These are phyloP conservation scores for Phytophthora crassamura DNA, from an alignment of 352 stramenopile species.

Conservation along the genomic window DNA sequence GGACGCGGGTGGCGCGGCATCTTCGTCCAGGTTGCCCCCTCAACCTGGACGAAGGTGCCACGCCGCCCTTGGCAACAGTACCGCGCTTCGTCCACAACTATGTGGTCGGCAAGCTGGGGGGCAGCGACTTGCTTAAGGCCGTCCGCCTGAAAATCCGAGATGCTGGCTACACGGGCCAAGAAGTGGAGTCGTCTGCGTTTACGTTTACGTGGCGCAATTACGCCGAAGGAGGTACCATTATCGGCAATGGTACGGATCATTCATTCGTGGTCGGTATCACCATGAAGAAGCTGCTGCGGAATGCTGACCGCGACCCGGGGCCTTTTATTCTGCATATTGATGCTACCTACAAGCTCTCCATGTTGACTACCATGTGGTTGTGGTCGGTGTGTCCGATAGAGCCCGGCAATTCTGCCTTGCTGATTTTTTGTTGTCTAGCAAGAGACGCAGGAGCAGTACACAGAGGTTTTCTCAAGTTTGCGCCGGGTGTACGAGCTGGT, in stretches of 20 bases:
- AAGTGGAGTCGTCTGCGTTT: not conserved
- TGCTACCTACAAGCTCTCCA: constrained; percentile 29
- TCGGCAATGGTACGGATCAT: constrained; percentile 6
- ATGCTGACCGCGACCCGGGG: not conserved
- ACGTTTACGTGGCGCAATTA: constrained; percentile 4
- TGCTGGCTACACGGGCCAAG: too few species aligned
- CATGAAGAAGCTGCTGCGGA: not conserved
- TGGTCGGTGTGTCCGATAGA: constrained; percentile 24
- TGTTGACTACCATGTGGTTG: constrained; percentile 8
- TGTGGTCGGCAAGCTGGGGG: too few species aligned
- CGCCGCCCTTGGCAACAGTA: too few species aligned
- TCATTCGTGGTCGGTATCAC: constrained; percentile 5
- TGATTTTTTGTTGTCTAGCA: constrained; percentile 12
- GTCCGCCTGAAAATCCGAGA: too few species aligned
- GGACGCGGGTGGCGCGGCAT: too few species aligned
- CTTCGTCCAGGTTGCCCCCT: too few species aligned
- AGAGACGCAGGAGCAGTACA: not conserved
- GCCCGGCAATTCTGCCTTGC: constrained; percentile 20
- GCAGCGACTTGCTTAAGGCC: too few species aligned
- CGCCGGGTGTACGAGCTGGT: too few species aligned
- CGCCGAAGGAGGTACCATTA: not conserved
- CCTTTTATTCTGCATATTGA: constrained; percentile 19
- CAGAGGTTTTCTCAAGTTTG: not conserved
- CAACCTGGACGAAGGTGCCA: too few species aligned
- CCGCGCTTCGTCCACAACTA: too few species aligned